Evolutionary conservation across 2,329 filamentous ascomycete genomes (phyloP), one percentile per base, ranked within the genome.

Genomic region (Paecilomyces formosus): DNA sequence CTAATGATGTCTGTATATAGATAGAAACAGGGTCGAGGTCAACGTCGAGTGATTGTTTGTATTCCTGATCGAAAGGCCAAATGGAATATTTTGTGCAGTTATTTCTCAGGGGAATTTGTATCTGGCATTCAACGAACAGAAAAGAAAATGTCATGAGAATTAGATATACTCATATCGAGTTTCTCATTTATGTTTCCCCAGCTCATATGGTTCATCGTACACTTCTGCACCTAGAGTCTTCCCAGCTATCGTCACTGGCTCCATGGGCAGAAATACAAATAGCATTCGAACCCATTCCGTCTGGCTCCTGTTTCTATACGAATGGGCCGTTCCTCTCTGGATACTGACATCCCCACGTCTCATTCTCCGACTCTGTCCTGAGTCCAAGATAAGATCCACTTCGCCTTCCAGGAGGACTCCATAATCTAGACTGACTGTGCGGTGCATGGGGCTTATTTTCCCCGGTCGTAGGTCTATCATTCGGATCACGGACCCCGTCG

Each of bases 171-270:
- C 30, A 31, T 31, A 7, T 31, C 7, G 30, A 4, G 11, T 31
- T 9, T 9, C 33, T 45, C 58, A 31, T 53, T 72, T 55, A 26
- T 54, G 39, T 11, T 60, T 56, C 22, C 53, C 56, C 4, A 60
- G 52, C 18, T 67, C 64, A 60, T 65, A 68, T 2, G 55, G 59
- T 39, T 66, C 65, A 56, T 67, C 63, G 57, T 72, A 71, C 26
- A 69, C 62, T 54, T 71, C 69, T 18, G 83, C 80, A 26, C 81
- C 78, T 66, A 87, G 67, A 65, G 86, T 83, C 62, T 79, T 77
- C 15, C 70, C 72, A 11, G 86, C 73, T 53, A 79, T 74, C 2
- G 39, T 64, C 54, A 72, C 28, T 39, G 64, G 64, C 26, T 66
- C 55, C 61, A 71, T 70, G 7, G 69, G 68, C 57, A 71, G 52